A percentile compares a stretch with the other conserved stretches of the same genome.
phyloP scores from a whole-genome alignment of 805 yeast species.

The Lipomyces spencermartinsiae region DNA sequence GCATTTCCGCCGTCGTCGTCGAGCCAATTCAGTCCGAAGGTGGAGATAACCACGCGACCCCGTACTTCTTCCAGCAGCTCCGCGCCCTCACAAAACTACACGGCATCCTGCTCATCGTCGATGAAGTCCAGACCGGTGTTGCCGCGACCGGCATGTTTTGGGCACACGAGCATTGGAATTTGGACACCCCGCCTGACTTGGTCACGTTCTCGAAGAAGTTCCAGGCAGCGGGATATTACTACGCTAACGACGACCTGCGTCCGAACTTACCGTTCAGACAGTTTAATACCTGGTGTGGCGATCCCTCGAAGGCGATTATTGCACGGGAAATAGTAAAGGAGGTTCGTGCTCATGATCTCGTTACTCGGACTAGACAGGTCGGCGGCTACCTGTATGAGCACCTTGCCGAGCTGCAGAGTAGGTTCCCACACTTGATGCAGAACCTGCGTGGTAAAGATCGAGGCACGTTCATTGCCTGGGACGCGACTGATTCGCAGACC shows the following conservation, averaged over 20 bases:
- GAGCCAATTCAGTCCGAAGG: conserved; percentile 95
- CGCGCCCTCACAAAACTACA: conserved; percentile 75
- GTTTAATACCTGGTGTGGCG: conserved; percentile 95
- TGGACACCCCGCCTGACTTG: conserved; percentile 77
- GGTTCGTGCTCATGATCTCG: conserved; percentile 64
- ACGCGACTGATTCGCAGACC: conserved; percentile 57
- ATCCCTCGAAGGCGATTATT: conserved; percentile 78
- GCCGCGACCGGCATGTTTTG: conserved; percentile 86
- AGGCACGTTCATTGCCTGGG: conserved; percentile 87
- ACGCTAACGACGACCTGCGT: conserved; percentile 71
- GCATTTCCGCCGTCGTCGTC: conserved; percentile 86
- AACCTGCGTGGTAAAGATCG: conserved; percentile 76
- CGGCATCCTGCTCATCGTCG: conserved; percentile 75
- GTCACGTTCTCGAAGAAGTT: conserved; percentile 88
- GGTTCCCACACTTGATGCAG: conserved; percentile 58
- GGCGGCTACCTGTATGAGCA: conserved; percentile 70
- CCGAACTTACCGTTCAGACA: conserved; percentile 85
- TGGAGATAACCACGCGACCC: conserved; percentile 87
- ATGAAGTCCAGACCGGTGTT: conserved; percentile 90
- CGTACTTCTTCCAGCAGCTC: conserved; percentile 78
- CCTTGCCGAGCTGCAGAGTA: conserved; percentile 57
- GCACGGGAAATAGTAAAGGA: conserved; percentile 77
- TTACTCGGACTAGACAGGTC: conserved; percentile 60
- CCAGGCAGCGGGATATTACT: conserved; percentile 88
- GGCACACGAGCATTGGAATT: conserved; percentile 87